phyloP scores from a whole-genome alignment of 768 basidiomycete species.

The Lactarius tabidus region DNA sequence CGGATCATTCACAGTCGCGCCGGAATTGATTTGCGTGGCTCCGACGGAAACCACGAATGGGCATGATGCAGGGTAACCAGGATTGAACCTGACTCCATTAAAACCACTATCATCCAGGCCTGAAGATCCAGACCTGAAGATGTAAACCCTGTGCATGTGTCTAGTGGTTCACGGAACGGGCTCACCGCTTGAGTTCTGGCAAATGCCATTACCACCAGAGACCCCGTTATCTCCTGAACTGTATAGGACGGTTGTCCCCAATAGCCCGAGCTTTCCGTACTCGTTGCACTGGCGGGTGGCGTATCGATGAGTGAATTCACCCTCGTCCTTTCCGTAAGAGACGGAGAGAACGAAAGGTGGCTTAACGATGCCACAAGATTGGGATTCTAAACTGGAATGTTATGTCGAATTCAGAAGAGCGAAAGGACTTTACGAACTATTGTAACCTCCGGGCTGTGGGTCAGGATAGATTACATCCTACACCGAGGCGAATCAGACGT shows the following conservation, averaged over 20 bases:
- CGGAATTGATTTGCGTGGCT: slow-evolving; percentile 37
- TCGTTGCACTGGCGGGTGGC: slow-evolving; percentile 42
- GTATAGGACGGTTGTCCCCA: slow-evolving; percentile 43
- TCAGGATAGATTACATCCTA: slow-evolving; percentile 40
- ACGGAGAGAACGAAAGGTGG: slow-evolving; percentile 41
- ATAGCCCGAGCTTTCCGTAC: slow-evolving; percentile 43
- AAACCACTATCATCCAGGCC: slow-evolving; percentile 26
- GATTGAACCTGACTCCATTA: slow-evolving; percentile 37
- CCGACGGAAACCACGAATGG: slow-evolving; percentile 40
- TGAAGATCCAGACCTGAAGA: slow-evolving; percentile 12
- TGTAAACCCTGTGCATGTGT: neutral
- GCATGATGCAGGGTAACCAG: slow-evolving; percentile 42
- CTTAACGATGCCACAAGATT: slow-evolving; percentile 36
- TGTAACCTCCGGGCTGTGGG: slow-evolving; percentile 27
- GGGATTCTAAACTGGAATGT: slow-evolving; percentile 27
- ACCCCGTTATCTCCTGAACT: slow-evolving; percentile 45
- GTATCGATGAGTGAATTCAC: slow-evolving; percentile 35
- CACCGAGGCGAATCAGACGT: neutral
- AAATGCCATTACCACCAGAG: slow-evolving; percentile 34
- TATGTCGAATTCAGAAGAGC: neutral
- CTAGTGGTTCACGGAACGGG: neutral
- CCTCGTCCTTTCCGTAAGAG: slow-evolving; percentile 40
- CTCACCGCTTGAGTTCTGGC: slow-evolving; percentile 34
- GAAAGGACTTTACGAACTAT: slow-evolving; percentile 31
- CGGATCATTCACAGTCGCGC: slow-evolving; percentile 33